phyloP scores from a whole-genome alignment of 192 early-diverging fungal species.

The Coemansia sp. region DNA sequence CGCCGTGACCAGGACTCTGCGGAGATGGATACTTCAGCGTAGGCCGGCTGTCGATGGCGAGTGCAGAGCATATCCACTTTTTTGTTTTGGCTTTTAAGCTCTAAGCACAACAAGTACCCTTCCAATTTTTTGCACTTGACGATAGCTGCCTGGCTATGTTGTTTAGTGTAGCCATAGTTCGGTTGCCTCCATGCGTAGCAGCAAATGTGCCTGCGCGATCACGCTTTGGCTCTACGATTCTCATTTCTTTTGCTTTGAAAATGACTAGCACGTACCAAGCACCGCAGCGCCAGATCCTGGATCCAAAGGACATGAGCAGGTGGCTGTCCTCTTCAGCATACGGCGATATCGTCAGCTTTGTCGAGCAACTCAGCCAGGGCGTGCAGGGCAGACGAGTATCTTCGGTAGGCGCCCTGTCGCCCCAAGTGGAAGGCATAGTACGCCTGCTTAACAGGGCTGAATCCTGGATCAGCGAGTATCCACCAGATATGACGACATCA shows the following conservation, averaged over 20 bases:
- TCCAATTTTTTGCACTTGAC: background rate
- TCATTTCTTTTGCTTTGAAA: background rate
- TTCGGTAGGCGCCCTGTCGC: conserved; percentile 57
- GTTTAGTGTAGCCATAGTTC: background rate
- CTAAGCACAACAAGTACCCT: background rate
- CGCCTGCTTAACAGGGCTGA: conserved; percentile 65
- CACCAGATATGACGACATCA: conserved; percentile 63
- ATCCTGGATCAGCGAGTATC: conserved; percentile 72
- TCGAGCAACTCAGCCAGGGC: conserved; percentile 68
- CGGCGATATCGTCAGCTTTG: conserved; percentile 67
- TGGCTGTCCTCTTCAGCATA: conserved; percentile 70
- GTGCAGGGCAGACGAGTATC: conserved; percentile 64
- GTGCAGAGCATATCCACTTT: background rate
- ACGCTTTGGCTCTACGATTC: background rate
- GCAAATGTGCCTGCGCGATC: background rate
- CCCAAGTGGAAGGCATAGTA: conserved; percentile 54
- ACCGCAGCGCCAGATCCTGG: conserved; percentile 61
- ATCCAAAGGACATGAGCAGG: conserved; percentile 54
- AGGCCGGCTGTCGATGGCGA: background rate
- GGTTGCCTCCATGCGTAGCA: background rate
- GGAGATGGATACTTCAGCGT: conserved; percentile 48
- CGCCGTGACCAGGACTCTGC: conserved; percentile 13
- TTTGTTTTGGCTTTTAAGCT: background rate
- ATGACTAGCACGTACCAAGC: conserved; percentile 17
- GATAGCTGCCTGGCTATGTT: background rate